These are phyloP conservation scores for Schwanniomyces etchellsii DNA, from an alignment of 1,139 yeast genomes.

Conservation along the genomic window DNA sequence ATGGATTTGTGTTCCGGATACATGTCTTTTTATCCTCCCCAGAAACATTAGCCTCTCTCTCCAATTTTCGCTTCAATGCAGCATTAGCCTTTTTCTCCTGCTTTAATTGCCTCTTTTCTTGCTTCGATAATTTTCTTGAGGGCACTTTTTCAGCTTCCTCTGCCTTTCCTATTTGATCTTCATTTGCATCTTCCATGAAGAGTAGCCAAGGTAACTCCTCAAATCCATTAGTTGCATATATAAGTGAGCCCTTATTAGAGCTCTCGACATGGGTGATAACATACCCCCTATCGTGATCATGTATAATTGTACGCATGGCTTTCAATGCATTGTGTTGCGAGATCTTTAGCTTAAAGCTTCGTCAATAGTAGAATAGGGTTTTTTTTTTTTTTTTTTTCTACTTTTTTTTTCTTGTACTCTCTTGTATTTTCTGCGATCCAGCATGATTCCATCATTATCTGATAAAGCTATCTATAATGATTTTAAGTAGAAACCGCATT, in stretches of 20 bases:
- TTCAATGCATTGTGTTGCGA: too few species aligned
- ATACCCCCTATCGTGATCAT: too few species aligned
- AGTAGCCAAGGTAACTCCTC: slow-evolving; percentile 25
- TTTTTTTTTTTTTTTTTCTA: too few species aligned
- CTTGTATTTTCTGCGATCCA: too few species aligned
- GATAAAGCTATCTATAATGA: too few species aligned
- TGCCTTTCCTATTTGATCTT: slow-evolving; percentile 7
- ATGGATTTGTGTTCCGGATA: slow-evolving; percentile 14
- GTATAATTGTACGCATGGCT: too few species aligned
- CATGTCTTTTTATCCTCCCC: background rate
- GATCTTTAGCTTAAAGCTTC: too few species aligned
- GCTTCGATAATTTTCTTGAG: slow-evolving; percentile 14
- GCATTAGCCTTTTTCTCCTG: slow-evolving; percentile 27
- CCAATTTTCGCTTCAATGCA: slow-evolving; percentile 15
- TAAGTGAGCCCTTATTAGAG: background rate
- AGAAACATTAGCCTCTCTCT: slow-evolving; percentile 6
- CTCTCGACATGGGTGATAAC: slow-evolving; percentile 1
- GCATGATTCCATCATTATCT: too few species aligned
- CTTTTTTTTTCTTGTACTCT: too few species aligned
- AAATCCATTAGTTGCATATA: slow-evolving; percentile 23
- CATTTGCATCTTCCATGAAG: background rate
- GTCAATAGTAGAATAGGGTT: too few species aligned
- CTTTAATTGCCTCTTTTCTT: slow-evolving; percentile 24
- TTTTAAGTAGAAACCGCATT: too few species aligned
- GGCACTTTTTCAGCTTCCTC: slow-evolving; percentile 6